A percentile compares a stretch with the other conserved stretches of the same genome.
Evolutionary conservation across 139 green algal species (phyloP).

Genomic region (Chlorella sorokiniana): DNA sequence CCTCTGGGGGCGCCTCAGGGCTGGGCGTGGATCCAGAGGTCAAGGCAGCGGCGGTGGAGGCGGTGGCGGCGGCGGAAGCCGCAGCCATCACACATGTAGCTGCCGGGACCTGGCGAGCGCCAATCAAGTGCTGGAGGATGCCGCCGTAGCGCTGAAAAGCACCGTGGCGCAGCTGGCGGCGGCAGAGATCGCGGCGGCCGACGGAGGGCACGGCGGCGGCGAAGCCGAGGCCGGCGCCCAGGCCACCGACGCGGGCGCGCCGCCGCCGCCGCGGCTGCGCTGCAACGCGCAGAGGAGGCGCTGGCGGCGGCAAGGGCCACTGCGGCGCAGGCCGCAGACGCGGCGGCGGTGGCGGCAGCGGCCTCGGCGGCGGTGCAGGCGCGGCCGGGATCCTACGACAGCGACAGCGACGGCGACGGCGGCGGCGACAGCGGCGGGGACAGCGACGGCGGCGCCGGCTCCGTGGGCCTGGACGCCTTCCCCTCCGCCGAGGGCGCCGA

Average conservation of each 20-base stretch:
- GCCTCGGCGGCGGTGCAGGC: not conserved
- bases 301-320: slow-evolving; percentile 21
- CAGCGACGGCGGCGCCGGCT: not conserved
- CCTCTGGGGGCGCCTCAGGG: not conserved
- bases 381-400: not conserved
- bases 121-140: slow-evolving; percentile 26
- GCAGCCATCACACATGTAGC: slow-evolving; percentile 14
- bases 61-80: slow-evolving; percentile 21
- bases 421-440: not conserved
- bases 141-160: slow-evolving; percentile 22
- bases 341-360: slow-evolving; percentile 5
- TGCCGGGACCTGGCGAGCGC: slow-evolving; percentile 30
- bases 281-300: slow-evolving; percentile 12
- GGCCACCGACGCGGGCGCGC: too few relatives aligned
- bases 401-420: not conserved
- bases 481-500: not conserved
- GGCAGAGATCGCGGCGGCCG: not conserved
- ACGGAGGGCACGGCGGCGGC: not conserved
- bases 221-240: not conserved
- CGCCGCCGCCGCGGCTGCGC: not conserved
- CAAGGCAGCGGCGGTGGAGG: slow-evolving; percentile 16
- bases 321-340: slow-evolving; percentile 24
- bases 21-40: not conserved
- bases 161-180: slow-evolving; percentile 21
- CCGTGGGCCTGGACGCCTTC: slow-evolving; percentile 5